These are phyloP conservation scores for Pseudohyphozyma bogoriensis DNA, from an alignment of 768 basidiomycete species.

Conservation along the genomic window DNA sequence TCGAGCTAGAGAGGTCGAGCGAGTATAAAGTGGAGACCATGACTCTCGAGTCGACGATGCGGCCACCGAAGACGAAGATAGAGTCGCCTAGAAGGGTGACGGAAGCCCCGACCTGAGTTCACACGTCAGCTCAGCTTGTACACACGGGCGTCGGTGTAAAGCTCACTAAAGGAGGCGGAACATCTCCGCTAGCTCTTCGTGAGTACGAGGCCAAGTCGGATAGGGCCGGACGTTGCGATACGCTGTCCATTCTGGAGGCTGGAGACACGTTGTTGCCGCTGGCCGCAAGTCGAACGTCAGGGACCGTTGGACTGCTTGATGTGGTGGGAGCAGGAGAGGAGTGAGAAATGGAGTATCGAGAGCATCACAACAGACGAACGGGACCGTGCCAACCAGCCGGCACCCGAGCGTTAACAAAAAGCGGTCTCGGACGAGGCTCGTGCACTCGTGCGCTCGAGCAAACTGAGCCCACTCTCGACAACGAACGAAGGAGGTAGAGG, in stretches of 20 bases:
- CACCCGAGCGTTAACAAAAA: too few relatives aligned
- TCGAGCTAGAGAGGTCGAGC: conserved; percentile 82
- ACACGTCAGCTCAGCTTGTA: neutral
- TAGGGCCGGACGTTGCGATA: neutral
- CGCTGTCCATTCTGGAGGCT: neutral
- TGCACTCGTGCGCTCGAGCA: too few relatives aligned
- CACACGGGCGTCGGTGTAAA: neutral
- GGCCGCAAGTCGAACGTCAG: too few relatives aligned
- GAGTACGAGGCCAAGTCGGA: neutral
- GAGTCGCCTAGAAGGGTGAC: conserved; percentile 71
- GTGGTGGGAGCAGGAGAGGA: too few relatives aligned
- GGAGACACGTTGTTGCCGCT: too few relatives aligned
- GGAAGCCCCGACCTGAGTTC: conserved; percentile 65
- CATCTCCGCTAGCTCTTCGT: conserved; percentile 69
- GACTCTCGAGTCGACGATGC: conserved; percentile 69
- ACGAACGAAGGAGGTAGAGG: too few relatives aligned
- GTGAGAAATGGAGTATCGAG: too few relatives aligned
- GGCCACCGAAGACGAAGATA: conserved; percentile 85
- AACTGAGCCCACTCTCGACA: too few relatives aligned
- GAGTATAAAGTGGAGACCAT: conserved; percentile 86
- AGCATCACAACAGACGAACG: too few relatives aligned
- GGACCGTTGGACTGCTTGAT: too few relatives aligned
- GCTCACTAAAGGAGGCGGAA: conserved; percentile 78
- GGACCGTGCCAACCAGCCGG: too few relatives aligned
- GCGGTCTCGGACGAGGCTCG: too few relatives aligned